These are phyloP conservation scores for Trichomonas vaginalis DNA, from an alignment of 208 protist species.

Conservation along the genomic window DNA sequence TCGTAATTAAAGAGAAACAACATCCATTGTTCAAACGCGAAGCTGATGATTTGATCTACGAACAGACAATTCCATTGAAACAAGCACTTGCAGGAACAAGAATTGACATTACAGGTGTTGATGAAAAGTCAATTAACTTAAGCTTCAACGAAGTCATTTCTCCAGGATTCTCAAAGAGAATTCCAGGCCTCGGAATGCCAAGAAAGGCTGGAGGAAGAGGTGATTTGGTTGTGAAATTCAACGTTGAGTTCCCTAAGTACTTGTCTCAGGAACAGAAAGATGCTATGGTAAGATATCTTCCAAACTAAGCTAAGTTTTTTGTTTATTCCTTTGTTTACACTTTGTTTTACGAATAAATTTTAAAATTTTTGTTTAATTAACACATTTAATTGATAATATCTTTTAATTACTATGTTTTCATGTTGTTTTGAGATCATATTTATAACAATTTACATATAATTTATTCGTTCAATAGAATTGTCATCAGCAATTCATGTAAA, in stretches of 20 bases:
- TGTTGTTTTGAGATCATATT: too few species aligned
- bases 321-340: too few species aligned
- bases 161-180: neutral
- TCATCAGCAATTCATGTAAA: too few species aligned
- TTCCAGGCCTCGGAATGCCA: neutral
- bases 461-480: too few species aligned
- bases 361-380: too few species aligned
- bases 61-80: constrained; percentile 23
- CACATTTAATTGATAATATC: too few species aligned
- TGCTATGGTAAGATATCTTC: neutral
- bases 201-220: neutral
- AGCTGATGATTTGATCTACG: constrained; percentile 26
- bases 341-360: too few species aligned
- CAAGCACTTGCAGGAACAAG: constrained; percentile 28
- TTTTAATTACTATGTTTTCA: too few species aligned
- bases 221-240: neutral
- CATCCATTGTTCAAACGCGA: constrained; percentile 16
- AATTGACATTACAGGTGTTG: neutral
- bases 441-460: too few species aligned
- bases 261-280: neutral
- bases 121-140: neutral
- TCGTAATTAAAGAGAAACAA: constrained; percentile 16
- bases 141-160: neutral
- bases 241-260: neutral
- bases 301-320: neutral